Conservation (phyloP, 2,329 filamentous ascomycete species). For the Coleophoma eucalyptorum region DNA sequence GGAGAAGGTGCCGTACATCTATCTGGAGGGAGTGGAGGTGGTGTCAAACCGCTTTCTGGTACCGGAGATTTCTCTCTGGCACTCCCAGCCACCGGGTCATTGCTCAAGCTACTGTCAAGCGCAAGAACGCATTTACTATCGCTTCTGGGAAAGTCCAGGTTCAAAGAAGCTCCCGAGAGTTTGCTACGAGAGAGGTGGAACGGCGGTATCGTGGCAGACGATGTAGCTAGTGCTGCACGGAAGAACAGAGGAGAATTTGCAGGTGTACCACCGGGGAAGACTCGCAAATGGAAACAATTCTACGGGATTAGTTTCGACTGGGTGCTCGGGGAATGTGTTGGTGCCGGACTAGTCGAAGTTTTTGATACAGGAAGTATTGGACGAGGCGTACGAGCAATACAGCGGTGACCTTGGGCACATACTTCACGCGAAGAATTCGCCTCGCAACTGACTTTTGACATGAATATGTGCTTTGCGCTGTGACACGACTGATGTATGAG, state of each 20-base stretch:
- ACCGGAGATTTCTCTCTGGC: slow-evolving; percentile 47
- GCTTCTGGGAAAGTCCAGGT: slow-evolving; percentile 54
- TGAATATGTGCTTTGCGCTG: too few species aligned
- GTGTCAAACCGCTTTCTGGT: slow-evolving; percentile 18
- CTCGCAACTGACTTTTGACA: too few species aligned
- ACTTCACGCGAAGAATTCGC: too few species aligned
- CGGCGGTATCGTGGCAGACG: slow-evolving; percentile 51
- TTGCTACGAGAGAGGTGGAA: slow-evolving; percentile 68
- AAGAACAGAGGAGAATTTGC: slow-evolving; percentile 49
- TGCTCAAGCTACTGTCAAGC: slow-evolving; percentile 60
- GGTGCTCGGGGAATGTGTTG: slow-evolving; percentile 68
- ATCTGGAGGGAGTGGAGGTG: slow-evolving; percentile 48
- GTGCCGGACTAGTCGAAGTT: slow-evolving; percentile 65
- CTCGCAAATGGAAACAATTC: slow-evolving; percentile 68
- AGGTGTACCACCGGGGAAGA: slow-evolving; percentile 56
- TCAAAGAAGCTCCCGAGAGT: slow-evolving; percentile 59
- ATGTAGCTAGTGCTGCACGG: slow-evolving; percentile 41
- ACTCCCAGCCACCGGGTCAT: slow-evolving; percentile 62
- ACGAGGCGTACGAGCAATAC: slow-evolving; percentile 49
- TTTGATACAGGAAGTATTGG: slow-evolving; percentile 76
- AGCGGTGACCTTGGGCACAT: too few species aligned
- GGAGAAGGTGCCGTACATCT: slow-evolving; percentile 62
- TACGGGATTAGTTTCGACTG: slow-evolving; percentile 68
- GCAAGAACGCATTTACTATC: slow-evolving; percentile 58
- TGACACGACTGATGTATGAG: too few species aligned